These are phyloP conservation scores for Pisolithus marmoratus DNA, from an alignment of 768 basidiomycete genomes.

Conservation along the genomic window DNA sequence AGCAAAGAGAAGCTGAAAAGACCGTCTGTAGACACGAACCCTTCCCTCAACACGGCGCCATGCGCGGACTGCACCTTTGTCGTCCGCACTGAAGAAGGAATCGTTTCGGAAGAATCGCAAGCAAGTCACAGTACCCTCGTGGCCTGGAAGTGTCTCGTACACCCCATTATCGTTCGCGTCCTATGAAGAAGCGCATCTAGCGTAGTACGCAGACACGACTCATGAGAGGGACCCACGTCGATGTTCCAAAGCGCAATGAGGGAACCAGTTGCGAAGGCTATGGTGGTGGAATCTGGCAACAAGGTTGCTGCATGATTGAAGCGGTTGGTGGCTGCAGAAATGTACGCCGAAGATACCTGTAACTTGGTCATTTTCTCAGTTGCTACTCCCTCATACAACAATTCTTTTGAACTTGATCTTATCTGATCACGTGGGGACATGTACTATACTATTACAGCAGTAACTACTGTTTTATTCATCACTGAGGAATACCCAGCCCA, in stretches of 20 bases:
- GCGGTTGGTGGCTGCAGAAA: conserved; percentile 45
- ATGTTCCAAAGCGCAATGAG: conserved; percentile 57
- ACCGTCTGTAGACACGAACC: conserved; percentile 15
- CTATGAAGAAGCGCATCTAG: conserved; percentile 27
- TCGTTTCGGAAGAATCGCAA: conserved; percentile 58
- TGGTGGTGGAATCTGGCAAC: conserved; percentile 26
- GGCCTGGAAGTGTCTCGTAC: conserved; percentile 66
- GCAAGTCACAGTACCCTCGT: conserved; percentile 68
- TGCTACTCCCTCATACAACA: neutral
- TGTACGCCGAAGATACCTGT: conserved; percentile 31
- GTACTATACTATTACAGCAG: neutral
- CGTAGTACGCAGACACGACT: neutral
- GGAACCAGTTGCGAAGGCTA: conserved; percentile 55
- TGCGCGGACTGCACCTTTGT: conserved; percentile 56
- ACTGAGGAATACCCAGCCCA: conserved; percentile 15
- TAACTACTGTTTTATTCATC: neutral
- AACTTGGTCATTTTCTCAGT: conserved; percentile 10
- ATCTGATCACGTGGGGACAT: neutral
- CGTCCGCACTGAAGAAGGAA: conserved; percentile 67
- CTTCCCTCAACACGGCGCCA: conserved; percentile 45
- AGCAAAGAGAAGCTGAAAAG: conserved; percentile 9
- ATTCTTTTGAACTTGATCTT: neutral
- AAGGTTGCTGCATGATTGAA: conserved; percentile 35
- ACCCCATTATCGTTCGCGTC: conserved; percentile 49
- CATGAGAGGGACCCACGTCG: conserved; percentile 31